phyloP scores from a whole-genome alignment of 2,329 filamentous ascomycete genomes.

The Diaporthe caulivora region DNA sequence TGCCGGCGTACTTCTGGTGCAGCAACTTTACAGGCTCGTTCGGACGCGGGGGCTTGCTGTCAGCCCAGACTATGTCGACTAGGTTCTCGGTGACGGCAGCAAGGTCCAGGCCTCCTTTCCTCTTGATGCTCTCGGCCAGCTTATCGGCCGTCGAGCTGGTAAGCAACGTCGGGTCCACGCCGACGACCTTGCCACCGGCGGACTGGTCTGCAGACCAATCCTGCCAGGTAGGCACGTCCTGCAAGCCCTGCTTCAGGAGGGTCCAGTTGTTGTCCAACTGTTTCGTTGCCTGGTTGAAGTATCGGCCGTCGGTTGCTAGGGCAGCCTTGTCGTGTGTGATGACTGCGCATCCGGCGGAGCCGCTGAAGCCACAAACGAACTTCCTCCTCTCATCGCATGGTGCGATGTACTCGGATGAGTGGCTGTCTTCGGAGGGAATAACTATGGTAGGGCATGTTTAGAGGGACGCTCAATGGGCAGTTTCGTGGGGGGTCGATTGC shows the following conservation, averaged over 20 bases:
- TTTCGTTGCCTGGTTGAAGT: constrained; percentile 95
- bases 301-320: constrained; percentile 93
- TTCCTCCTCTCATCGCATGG: constrained; percentile 92
- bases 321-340: constrained; percentile 89
- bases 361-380: constrained; percentile 94
- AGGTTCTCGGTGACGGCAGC: constrained; percentile 84
- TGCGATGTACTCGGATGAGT: constrained; percentile 98
- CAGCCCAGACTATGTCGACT: constrained; percentile 90
- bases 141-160: constrained; percentile 75
- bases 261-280: constrained; percentile 94
- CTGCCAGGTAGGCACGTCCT: constrained; percentile 96
- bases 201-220: constrained; percentile 93
- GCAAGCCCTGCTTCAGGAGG: constrained; percentile 90
- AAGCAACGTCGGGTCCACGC: constrained; percentile 90
- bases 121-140: constrained; percentile 87
- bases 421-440: constrained; percentile 95
- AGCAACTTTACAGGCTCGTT: constrained; percentile 82
- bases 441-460: constrained; percentile 68
- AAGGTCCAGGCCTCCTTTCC: constrained; percentile 83
- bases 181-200: constrained; percentile 88
- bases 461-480: constrained; percentile 44
- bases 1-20: constrained; percentile 81
- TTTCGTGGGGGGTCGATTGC: constrained; percentile 39
- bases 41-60: constrained; percentile 78
- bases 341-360: constrained; percentile 93